These are phyloP conservation scores for Cucurbita ficifolia DNA, from an alignment of 306 rosid species.

Conservation along the genomic window DNA sequence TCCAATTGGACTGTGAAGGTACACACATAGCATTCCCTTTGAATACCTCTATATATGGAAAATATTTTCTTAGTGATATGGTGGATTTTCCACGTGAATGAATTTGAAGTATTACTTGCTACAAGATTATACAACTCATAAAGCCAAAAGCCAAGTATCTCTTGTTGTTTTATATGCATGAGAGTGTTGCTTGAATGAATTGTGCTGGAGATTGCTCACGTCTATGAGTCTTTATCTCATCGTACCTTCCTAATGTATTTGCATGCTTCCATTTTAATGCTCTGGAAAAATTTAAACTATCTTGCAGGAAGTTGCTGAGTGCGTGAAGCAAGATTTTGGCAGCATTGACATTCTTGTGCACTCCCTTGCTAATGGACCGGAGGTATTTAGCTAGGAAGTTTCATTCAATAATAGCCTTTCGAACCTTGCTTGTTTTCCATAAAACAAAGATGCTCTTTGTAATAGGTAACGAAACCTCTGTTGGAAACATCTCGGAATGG, in stretches of 20 bases:
- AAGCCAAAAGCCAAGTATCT: not conserved
- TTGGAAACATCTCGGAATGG: constrained; percentile 95
- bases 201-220: not conserved
- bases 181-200: not conserved
- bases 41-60: not conserved
- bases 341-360: constrained; percentile 96
- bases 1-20: constrained; percentile 86
- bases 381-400: constrained; percentile 35
- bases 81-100: not conserved
- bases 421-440: not conserved
- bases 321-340: constrained; percentile 84
- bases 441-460: constrained; percentile 1
- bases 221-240: not conserved
- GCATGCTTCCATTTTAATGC: not conserved
- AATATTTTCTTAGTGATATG: not conserved
- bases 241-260: not conserved
- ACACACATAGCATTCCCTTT: not conserved
- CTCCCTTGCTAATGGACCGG: constrained; percentile 99
- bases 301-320: constrained; percentile 81
- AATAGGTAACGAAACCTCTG: constrained; percentile 75
- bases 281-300: not conserved
- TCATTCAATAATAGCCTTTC: not conserved
- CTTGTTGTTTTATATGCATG: not conserved
- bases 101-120: not conserved
- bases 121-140: not conserved